Conservation (phyloP, 441 rosid genomes). For the Erysimum cheiri region DNA sequence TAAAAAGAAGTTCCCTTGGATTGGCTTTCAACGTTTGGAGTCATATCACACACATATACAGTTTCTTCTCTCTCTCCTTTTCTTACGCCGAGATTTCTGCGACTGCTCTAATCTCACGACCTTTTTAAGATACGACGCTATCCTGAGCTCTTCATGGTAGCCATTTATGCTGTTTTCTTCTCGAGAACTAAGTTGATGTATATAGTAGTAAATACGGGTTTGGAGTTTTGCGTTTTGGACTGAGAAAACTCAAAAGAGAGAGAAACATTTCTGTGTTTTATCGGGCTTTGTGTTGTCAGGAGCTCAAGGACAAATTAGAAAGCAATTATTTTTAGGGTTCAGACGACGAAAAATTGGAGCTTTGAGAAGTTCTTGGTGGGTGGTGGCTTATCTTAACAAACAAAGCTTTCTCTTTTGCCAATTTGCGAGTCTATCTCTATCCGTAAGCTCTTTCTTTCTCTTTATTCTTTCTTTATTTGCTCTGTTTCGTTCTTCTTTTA, state of each 20-base stretch:
- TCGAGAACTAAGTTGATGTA: constrained; percentile 19
- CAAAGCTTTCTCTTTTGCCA: constrained; percentile 45
- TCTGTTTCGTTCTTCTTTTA: no score
- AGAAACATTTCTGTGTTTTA: constrained; percentile 38
- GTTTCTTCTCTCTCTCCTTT: constrained; percentile 15
- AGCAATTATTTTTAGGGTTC: constrained; percentile 44
- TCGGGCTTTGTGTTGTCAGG: constrained; percentile 40
- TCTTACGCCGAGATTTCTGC: constrained; percentile 37
- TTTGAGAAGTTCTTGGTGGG: constrained; percentile 42
- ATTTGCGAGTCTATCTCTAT: constrained; percentile 50
- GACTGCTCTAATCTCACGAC: constrained; percentile 27
- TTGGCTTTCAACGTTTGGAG: constrained; percentile 12
- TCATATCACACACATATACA: background rate
- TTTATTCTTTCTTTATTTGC: no score
- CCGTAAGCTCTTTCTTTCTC: constrained; percentile 48
- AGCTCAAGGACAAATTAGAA: constrained; percentile 39
- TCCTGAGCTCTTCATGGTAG: constrained; percentile 18
- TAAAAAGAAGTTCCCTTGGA: constrained; percentile 23
- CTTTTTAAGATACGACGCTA: constrained; percentile 22
- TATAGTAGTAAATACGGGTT: constrained; percentile 16
- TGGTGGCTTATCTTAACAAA: constrained; percentile 41
- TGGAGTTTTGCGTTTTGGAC: constrained; percentile 29
- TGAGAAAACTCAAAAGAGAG: constrained; percentile 24
- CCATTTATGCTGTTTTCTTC: background rate
- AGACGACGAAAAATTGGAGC: constrained; percentile 39